Conservation (phyloP, 179 eudicot species). For the Spergularia azorica region DNA sequence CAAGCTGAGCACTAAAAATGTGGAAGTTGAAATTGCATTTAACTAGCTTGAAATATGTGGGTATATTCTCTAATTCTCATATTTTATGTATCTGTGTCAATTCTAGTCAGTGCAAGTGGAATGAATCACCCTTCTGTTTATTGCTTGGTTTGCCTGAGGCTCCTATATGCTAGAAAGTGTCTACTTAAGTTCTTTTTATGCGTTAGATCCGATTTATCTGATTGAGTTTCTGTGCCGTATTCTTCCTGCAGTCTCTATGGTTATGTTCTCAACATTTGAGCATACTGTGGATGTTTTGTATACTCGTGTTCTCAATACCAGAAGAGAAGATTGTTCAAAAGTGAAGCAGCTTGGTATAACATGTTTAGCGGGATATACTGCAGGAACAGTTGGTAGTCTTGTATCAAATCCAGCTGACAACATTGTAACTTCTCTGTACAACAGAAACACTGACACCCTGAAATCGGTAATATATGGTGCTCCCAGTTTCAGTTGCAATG, state of each 20-base stretch:
- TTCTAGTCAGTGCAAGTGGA: background rate
- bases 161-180: too few relatives aligned
- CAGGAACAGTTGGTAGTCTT: slow-evolving; percentile 72
- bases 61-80: background rate
- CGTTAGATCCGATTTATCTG: background rate
- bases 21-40: background rate
- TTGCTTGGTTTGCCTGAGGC: too few relatives aligned
- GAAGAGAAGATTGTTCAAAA: slow-evolving; percentile 73
- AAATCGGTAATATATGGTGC: slow-evolving; percentile 35
- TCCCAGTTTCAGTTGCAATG: background rate
- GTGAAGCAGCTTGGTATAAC: slow-evolving; percentile 71
- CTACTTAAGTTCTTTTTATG: too few relatives aligned
- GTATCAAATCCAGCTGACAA: slow-evolving; percentile 87
- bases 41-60: background rate
- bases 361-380: slow-evolving; percentile 75
- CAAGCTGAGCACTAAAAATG: background rate
- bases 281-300: slow-evolving; percentile 68
- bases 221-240: background rate
- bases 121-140: background rate
- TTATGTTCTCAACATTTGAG: slow-evolving; percentile 88
- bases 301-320: slow-evolving; percentile 41
- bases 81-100: background rate
- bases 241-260: slow-evolving; percentile 60
- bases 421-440: slow-evolving; percentile 59
- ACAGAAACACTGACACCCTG: slow-evolving; percentile 49